Base-by-base conservation (phyloP, 345 rosid genomes). In the Boechera stricta region DNA sequence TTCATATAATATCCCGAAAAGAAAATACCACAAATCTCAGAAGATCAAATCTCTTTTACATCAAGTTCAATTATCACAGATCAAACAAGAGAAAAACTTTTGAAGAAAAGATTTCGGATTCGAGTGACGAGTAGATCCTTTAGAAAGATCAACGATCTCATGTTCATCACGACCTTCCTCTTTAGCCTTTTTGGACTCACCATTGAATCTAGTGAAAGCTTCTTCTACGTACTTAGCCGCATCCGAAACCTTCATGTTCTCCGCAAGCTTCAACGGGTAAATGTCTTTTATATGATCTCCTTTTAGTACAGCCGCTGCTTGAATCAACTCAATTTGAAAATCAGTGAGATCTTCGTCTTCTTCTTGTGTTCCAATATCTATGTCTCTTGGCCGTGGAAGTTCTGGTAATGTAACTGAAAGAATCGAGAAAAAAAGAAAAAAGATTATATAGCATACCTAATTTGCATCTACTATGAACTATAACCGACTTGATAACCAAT, bases 231-330 rank as follows among this genome's bases (percentile, higher is more conserved):
- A 88, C 56, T 66, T 78, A 2, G 82, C 83, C 6, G 81, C 92
- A 26, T 69, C 73, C 10, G 51, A 73, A 54, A 83, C 87, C 4
- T 73, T 83, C 96, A 90, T 83, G 58, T 77, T 80, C 24, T 86
- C 92, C 10, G 60, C 78, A 1, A 88, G 82, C 53, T 80, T 84
- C 26, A 82, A 18, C 0, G 91, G 91, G 72, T 80, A 81, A 45
- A 73, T 72, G 28, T 79, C 87, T 66, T 73, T 82, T 32, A 15
- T 24, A 52, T 85, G 71, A 71, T 90, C 91, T 32, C 96, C 93
- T n/a, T 77, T 87, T 54, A 90, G 36, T 4, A 81, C 77, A 16
- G 96, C 92, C 15, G 91, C 91, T 73, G 88, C 65, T 69, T 86
- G 87, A 18, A 90, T 84, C 69, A 90, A 13, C 56, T 84, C 91